Evolutionary conservation across 78 protist genomes (phyloP).

Genomic region (Isochrysis galbana): DNA sequence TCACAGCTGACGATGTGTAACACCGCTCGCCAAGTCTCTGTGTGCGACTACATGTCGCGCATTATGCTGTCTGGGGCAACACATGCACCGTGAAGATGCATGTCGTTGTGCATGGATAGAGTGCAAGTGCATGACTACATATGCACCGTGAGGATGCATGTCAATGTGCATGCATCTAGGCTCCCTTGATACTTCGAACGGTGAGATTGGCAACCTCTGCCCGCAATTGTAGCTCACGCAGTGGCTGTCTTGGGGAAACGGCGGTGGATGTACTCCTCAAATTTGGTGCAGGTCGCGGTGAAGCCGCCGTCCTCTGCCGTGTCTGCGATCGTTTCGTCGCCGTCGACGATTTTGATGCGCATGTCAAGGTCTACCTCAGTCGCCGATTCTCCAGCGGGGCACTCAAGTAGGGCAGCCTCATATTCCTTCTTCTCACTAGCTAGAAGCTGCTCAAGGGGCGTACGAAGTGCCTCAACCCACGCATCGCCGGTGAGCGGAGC

Average conservation of each 20-base stretch:
- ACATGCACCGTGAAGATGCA: no score
- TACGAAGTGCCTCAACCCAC: not conserved
- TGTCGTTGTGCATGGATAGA: no score
- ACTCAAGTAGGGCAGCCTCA: not conserved
- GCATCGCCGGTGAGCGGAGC: slow-evolving; percentile 41
- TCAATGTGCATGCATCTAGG: no score
- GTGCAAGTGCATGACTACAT: no score
- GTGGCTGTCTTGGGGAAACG: slow-evolving; percentile 28
- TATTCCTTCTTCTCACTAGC: slow-evolving; percentile 15
- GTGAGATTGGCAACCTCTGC: no score
- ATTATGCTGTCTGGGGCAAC: no score
- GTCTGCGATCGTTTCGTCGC: slow-evolving; percentile 49
- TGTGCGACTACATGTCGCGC: no score
- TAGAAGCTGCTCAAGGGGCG: not conserved
- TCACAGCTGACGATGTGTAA: no score
- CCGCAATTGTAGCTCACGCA: not conserved
- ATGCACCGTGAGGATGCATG: no score
- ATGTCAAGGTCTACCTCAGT: slow-evolving; percentile 9
- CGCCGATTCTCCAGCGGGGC: not conserved
- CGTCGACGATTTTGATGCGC: slow-evolving; percentile 45
- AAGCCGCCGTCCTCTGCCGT: slow-evolving; percentile 22
- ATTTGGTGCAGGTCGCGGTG: slow-evolving; percentile 19
- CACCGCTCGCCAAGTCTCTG: no score
- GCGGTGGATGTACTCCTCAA: slow-evolving; percentile 7
- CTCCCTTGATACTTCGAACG: no score